Conservation (phyloP, 257 asterid species). For the Craterostigma plantagineum region DNA sequence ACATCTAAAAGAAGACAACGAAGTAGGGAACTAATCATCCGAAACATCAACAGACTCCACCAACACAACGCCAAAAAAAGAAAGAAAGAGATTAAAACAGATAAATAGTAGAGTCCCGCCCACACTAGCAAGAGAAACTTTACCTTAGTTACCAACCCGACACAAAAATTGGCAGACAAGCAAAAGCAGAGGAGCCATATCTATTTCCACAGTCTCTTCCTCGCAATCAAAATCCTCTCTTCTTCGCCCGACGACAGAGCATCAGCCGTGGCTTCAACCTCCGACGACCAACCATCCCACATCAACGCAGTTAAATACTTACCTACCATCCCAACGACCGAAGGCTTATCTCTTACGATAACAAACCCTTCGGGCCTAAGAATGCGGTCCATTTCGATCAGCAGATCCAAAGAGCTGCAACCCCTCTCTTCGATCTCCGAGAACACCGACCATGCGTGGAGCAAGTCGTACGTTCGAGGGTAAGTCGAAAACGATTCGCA, state of each 20-base stretch:
- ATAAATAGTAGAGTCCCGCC: no score
- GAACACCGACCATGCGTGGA: constrained; percentile 73
- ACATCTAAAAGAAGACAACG: no score
- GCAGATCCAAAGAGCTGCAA: constrained; percentile 68
- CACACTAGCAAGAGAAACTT: no score
- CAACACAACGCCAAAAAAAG: no score
- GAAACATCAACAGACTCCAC: no score
- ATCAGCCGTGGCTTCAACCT: constrained; percentile 54
- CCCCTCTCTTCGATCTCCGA: constrained; percentile 48
- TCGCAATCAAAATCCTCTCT: constrained; percentile 56
- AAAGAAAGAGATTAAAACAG: no score
- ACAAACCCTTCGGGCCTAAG: constrained; percentile 81
- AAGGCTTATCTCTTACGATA: constrained; percentile 55
- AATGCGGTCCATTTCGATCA: constrained; percentile 83
- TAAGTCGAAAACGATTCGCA: constrained; percentile 92
- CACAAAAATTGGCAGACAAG: no score
- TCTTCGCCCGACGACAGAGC: constrained; percentile 29
- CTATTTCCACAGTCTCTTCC: constrained; percentile 36
- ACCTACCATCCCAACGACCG: constrained; percentile 28
- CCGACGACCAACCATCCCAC: constrained; percentile 84
- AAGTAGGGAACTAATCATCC: no score
- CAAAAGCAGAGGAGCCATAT: no score
- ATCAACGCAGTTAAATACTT: constrained; percentile 45
- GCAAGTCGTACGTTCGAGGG: constrained; percentile 87
- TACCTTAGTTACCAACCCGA: no score